Evolutionary conservation across 352 stramenopile genomes (phyloP).

Genomic region (Aphanomyces invadans): DNA sequence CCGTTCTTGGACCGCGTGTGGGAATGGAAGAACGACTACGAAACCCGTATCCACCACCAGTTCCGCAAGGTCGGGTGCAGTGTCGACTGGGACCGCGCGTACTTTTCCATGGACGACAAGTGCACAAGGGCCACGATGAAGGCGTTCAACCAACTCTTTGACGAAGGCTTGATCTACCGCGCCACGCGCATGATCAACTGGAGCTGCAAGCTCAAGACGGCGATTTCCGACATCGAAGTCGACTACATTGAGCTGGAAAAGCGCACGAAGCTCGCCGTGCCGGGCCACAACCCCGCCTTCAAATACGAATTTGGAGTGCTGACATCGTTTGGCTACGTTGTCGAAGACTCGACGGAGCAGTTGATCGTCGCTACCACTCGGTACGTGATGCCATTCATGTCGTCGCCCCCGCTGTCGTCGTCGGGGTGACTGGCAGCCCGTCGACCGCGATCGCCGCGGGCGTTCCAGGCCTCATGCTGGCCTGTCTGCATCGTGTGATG

Average conservation of each 20-base stretch:
- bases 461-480: no score
- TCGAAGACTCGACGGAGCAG: slow-evolving; percentile 85
- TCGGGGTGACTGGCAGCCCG: no score
- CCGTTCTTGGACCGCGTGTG: slow-evolving; percentile 93
- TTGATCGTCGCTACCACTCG: slow-evolving; percentile 58
- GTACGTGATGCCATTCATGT: slow-evolving; percentile 38
- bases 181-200: slow-evolving; percentile 99
- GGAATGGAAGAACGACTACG: slow-evolving; percentile 95
- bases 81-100: slow-evolving; percentile 96
- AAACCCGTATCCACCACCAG: slow-evolving; percentile 78
- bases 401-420: no score
- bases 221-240: slow-evolving; percentile 95
- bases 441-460: no score
- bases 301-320: slow-evolving; percentile 99
- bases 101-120: slow-evolving; percentile 99
- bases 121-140: slow-evolving; percentile 95
- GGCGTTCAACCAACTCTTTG: slow-evolving; percentile 91
- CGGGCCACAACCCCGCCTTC: slow-evolving; percentile 90
- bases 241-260: slow-evolving; percentile 99
- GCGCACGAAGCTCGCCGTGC: slow-evolving; percentile 92
- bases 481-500: no score
- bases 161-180: slow-evolving; percentile 95
- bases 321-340: slow-evolving; percentile 95
- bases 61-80: slow-evolving; percentile 89
- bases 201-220: slow-evolving; percentile 97